These are phyloP conservation scores for Thraustochytrium sp. DNA, from an alignment of 352 stramenopile species.

Conservation along the genomic window DNA sequence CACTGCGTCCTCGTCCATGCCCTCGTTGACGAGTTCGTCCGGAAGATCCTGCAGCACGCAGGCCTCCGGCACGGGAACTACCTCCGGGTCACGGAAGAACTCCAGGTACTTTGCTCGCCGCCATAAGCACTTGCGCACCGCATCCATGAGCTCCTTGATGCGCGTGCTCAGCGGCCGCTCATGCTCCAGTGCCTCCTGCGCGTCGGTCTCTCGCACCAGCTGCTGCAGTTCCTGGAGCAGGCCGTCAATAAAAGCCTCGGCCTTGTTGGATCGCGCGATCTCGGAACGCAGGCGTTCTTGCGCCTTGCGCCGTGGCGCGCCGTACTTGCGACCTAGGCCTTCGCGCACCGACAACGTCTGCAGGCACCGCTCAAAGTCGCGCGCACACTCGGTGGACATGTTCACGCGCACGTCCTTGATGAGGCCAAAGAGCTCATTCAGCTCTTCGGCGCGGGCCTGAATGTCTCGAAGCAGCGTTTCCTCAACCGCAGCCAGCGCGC, in stretches of 20 bases:
- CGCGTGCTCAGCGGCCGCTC: background rate
- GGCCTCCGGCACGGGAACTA: background rate
- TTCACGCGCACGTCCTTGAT: background rate
- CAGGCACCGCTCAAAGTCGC: conserved; percentile 62
- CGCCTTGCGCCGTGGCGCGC: conserved; percentile 66
- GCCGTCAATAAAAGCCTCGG: conserved; percentile 60
- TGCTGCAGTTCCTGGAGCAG: conserved; percentile 60
- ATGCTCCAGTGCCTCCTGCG: background rate
- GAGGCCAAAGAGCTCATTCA: background rate
- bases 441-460: background rate
- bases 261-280: conserved; percentile 67
- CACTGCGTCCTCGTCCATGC: conserved; percentile 55
- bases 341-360: conserved; percentile 75
- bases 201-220: conserved; percentile 44
- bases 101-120: conserved; percentile 14
- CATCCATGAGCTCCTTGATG: conserved; percentile 1
- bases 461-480: background rate
- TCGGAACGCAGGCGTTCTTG: conserved; percentile 74
- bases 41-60: background rate
- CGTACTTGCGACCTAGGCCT: conserved; percentile 77
- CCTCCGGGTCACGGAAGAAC: background rate
- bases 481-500: conserved; percentile 28
- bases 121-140: background rate
- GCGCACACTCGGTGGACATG: conserved; percentile 57
- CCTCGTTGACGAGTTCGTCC: conserved; percentile 48